phyloP scores from a whole-genome alignment of 1,139 yeast genomes.

The Citeromyces hawaiiensis region DNA sequence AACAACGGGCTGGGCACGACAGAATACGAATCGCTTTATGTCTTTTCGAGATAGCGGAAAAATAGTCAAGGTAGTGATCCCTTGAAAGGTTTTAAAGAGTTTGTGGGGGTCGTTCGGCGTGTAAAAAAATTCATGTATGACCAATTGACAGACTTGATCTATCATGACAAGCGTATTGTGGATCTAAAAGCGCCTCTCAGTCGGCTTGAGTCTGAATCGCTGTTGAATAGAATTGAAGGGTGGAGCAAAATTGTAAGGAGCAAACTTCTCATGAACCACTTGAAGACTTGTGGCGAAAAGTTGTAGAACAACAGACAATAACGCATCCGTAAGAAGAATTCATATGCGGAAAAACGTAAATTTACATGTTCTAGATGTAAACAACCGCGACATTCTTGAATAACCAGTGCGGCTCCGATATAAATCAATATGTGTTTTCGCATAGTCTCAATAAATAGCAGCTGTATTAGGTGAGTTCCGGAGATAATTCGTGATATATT shows the following conservation, averaged over 20 bases:
- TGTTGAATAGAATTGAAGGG: slow-evolving; percentile 5
- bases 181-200: slow-evolving; percentile 6
- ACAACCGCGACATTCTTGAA: too few relatives aligned
- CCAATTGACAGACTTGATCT: slow-evolving; percentile 10
- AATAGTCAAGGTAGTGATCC: slow-evolving; percentile 12
- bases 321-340: too few relatives aligned
- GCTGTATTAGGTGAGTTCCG: too few relatives aligned
- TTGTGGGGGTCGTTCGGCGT: slow-evolving; percentile 1
- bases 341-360: too few relatives aligned
- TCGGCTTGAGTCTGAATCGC: slow-evolving; percentile 3
- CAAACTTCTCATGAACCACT: background rate
- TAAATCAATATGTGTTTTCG: too few relatives aligned
- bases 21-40: slow-evolving; percentile 10
- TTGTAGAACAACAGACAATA: background rate
- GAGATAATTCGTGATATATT: too few relatives aligned
- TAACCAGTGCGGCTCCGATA: too few relatives aligned
- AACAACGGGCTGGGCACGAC: background rate
- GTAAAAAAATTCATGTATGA: slow-evolving; percentile 8
- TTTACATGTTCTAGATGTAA: too few relatives aligned
- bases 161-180: slow-evolving; percentile 8
- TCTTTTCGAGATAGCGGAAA: slow-evolving; percentile 12
- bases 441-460: too few relatives aligned
- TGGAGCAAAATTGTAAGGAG: slow-evolving; percentile 3
- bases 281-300: background rate
- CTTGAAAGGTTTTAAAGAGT: slow-evolving; percentile 8